Conservation (phyloP, 495 filamentous ascomycete genomes). For the Hypoxylon fuscum region DNA sequence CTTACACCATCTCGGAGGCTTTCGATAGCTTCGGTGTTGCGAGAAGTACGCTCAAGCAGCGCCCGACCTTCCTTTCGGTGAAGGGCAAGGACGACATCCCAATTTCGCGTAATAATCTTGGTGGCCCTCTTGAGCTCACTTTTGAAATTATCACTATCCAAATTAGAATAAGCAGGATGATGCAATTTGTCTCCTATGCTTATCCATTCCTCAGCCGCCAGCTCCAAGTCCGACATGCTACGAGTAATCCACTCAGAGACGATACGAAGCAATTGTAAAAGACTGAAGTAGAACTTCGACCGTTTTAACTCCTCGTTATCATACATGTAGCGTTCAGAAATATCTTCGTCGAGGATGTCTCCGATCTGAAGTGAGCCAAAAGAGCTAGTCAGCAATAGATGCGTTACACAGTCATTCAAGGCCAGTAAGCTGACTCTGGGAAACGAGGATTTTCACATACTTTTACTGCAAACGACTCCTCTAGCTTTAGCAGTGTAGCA, state of each 20-base stretch:
- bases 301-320: neutral
- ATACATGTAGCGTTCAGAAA: neutral
- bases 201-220: neutral
- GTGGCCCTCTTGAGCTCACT: neutral
- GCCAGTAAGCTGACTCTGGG: too few relatives aligned
- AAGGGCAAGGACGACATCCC: neutral
- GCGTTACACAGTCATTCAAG: too few relatives aligned
- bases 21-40: neutral
- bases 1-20: conserved; percentile 3
- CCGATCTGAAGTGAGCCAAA: neutral
- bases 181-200: too few relatives aligned
- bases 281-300: neutral
- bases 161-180: neutral
- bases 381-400: too few relatives aligned
- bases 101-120: neutral
- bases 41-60: neutral
- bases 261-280: neutral
- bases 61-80: neutral
- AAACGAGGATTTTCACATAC: too few relatives aligned
- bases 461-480: neutral
- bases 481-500: neutral
- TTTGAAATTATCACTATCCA: neutral
- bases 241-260: neutral
- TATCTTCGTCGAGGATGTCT: neutral
- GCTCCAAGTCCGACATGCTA: neutral